Evolutionary conservation across 2,329 filamentous ascomycete genomes (phyloP).

Genomic region (Aspergillus sp.): DNA sequence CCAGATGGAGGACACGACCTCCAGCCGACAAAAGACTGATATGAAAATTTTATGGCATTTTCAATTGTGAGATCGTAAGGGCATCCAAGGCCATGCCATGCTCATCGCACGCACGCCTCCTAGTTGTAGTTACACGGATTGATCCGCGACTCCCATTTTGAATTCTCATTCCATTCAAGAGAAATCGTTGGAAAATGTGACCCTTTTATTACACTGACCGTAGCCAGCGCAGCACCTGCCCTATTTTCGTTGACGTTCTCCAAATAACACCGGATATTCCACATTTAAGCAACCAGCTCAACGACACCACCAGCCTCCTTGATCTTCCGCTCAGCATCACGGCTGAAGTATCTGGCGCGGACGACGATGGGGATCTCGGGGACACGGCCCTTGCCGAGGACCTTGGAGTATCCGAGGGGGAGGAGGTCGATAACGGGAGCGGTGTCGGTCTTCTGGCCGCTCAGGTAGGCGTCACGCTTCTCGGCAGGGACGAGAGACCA

Average conservation of each 20-base stretch:
- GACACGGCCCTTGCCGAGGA: conserved; percentile 96
- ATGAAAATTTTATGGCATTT: conserved; percentile 30
- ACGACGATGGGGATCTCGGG: conserved; percentile 92
- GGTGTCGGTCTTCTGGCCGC: conserved; percentile 77
- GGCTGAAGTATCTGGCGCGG: conserved; percentile 90
- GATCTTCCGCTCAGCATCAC: conserved; percentile 98
- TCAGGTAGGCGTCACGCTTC: conserved; percentile 88
- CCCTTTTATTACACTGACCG: conserved; percentile 28
- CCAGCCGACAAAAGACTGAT: conserved; percentile 6
- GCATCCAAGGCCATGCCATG: conserved; percentile 35
- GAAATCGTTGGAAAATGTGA: conserved; percentile 18
- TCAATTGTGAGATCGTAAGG: conserved; percentile 37
- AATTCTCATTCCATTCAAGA: conserved; percentile 26
- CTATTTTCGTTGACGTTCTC: conserved; percentile 26
- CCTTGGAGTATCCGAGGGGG: conserved; percentile 94
- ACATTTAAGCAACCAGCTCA: conserved; percentile 83
- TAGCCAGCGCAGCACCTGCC: conserved; percentile 28
- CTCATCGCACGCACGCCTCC: conserved; percentile 36
- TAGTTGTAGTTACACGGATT: conserved; percentile 32
- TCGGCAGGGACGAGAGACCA: conserved; percentile 93
- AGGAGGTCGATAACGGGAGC: conserved; percentile 98
- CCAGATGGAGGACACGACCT: neutral
- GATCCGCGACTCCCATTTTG: conserved; percentile 28
- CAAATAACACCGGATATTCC: conserved; percentile 22
- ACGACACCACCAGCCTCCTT: conserved; percentile 94